Base-by-base conservation (phyloP, 2,329 filamentous ascomycete genomes). In the Pyrenophora seminiperda region DNA sequence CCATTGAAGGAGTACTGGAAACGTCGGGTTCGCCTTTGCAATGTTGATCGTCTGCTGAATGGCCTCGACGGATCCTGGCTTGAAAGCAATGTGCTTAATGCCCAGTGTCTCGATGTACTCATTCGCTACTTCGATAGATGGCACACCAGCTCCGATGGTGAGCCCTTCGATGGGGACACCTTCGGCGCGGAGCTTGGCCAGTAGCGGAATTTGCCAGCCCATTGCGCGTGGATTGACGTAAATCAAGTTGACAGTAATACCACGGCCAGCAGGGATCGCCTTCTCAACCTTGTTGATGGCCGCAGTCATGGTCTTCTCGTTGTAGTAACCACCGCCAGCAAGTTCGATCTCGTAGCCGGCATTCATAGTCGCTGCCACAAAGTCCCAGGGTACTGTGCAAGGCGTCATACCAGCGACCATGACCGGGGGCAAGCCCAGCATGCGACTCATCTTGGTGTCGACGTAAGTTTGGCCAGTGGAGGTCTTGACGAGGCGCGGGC, bases 391-490 rank as follows among this genome's bases (percentile, higher is more conserved):
- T 4, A 76, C 73, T 2, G 77, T 79, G 44, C 70, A 75, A 20
- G 77, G 77, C 3, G 77, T 79, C 77, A 79, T 79, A 58, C 77
- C 77, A 40, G 77, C 76, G 6, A 79, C 74, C 70, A 79, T 75
- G 52, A 79, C 66, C 0, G 76, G 77, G 10, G 76, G 77, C 11
- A 77, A 62, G 18, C 76, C 76, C n/a, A 79, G 68, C 19, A 78
- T 67, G 36, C 75, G 67, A 57, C 73, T 77, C 69, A 78, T 74
- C 66, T 96, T 97, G 55, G 94, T 99, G 72, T 97, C 92, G 38
- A 99, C 90, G 62, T 89, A 97, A 2, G 90, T 96, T 69, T 92
- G 84, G 15, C 94, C 94, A 49, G 84, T 86, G 9, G 92, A 93
- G 11, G 90, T 97, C 76, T 90, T 94, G 64, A 96, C 86, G 34